Evolutionary conservation across 2,329 filamentous ascomycete species (phyloP).

Genomic region (Huntiella decipiens): DNA sequence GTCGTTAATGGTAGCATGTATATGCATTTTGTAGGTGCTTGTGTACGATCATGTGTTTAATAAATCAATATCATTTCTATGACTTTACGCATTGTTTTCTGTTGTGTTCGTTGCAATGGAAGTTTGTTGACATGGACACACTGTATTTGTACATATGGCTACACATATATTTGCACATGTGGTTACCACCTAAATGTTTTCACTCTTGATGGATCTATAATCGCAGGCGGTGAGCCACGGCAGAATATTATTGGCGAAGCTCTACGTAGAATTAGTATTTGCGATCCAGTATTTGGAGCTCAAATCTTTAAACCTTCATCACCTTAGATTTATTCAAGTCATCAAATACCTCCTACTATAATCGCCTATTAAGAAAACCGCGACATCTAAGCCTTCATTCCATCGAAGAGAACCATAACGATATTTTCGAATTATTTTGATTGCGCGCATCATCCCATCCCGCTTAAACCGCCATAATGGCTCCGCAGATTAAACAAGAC

Average conservation of each 20-base stretch:
- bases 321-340: neutral
- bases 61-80: no score
- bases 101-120: no score
- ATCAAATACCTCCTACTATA: neutral
- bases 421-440: neutral
- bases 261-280: neutral
- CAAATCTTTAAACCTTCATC: no score
- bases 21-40: neutral
- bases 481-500: conserved; percentile 88
- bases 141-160: no score
- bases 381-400: neutral
- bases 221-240: conserved; percentile 7
- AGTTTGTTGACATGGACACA: no score
- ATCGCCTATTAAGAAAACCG: neutral
- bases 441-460: neutral
- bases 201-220: no score
- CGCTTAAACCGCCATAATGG: conserved; percentile 31
- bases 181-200: no score
- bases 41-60: conserved; percentile 1
- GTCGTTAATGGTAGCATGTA: conserved; percentile 1
- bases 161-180: no score
- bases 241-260: conserved; percentile 1
- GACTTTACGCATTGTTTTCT: no score
- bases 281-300: neutral
- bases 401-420: no score